A percentile compares a stretch with the other conserved stretches of the same genome.
Conservation (phyloP, 176 grass and related monocot genomes). For the Carex scoparia region DNA sequence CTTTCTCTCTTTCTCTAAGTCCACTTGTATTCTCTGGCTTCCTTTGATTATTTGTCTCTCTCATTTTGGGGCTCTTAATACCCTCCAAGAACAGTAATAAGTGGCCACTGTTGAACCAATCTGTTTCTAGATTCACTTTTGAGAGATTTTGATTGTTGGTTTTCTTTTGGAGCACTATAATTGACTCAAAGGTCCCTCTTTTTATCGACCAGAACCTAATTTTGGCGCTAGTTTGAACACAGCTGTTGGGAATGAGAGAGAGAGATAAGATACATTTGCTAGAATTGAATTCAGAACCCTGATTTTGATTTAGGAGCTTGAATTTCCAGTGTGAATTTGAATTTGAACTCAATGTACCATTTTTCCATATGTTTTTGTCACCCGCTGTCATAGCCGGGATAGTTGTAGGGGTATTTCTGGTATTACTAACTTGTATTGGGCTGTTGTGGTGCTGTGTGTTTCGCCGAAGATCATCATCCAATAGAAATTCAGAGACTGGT, state of each 20-base stretch:
- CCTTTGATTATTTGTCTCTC: constrained; percentile 23
- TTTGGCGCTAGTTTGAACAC: constrained; percentile 20
- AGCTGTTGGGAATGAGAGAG: neutral
- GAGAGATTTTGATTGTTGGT: constrained; percentile 6
- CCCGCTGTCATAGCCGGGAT: constrained; percentile 59
- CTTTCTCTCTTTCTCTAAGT: neutral
- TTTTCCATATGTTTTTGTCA: constrained; percentile 57
- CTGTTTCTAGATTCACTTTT: constrained; percentile 25
- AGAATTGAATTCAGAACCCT: constrained; percentile 30
- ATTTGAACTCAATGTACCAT: constrained; percentile 69
- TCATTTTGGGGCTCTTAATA: neutral
- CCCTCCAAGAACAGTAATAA: constrained; percentile 4
- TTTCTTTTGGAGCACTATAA: constrained; percentile 14
- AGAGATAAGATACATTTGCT: constrained; percentile 9
- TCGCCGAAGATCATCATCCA: constrained; percentile 26
- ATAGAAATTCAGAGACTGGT: constrained; percentile 68
- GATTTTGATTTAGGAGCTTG: neutral
- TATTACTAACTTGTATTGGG: constrained; percentile 28
- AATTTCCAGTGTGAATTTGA: neutral
- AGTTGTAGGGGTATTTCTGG: constrained; percentile 33
- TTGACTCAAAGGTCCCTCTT: neutral
- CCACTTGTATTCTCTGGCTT: constrained; percentile 10
- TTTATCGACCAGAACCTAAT: constrained; percentile 10
- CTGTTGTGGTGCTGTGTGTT: constrained; percentile 35
- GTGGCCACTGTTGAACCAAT: constrained; percentile 21